Evolutionary conservation across 2,329 filamentous ascomycete species (phyloP).

Genomic region (Xylaria sp.): DNA sequence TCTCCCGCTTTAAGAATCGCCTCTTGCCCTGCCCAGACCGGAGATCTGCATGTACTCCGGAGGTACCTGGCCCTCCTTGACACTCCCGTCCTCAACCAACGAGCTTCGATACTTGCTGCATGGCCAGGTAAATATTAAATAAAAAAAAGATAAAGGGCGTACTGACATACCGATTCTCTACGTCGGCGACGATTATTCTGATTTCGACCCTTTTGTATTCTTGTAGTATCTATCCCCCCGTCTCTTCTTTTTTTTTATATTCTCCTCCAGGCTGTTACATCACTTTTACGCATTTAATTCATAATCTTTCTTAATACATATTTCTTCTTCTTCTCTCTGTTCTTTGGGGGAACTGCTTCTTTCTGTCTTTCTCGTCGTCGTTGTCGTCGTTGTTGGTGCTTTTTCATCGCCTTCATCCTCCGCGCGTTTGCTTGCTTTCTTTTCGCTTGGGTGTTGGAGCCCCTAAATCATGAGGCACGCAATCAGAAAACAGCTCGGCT

Average conservation of each 20-base stretch:
- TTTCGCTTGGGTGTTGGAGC: neutral
- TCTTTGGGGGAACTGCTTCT: too few species aligned
- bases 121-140: neutral
- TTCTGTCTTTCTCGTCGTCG: neutral
- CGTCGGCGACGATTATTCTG: neutral
- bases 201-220: neutral
- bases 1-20: neutral
- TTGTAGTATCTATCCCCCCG: neutral
- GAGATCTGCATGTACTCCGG: neutral
- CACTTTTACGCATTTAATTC: too few species aligned
- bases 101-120: neutral
- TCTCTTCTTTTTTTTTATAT: neutral
- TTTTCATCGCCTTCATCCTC: neutral
- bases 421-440: neutral
- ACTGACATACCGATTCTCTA: neutral
- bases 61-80: neutral
- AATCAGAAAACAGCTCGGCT: conserved; percentile 24
- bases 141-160: neutral
- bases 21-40: neutral
- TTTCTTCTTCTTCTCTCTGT: too few species aligned
- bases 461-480: conserved; percentile 23
- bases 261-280: too few species aligned
- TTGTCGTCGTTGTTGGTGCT: neutral
- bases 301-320: too few species aligned
- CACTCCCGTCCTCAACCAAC: too few species aligned